Conservation (phyloP, 2,329 filamentous ascomycete species). For the Epichloe bromicola region DNA sequence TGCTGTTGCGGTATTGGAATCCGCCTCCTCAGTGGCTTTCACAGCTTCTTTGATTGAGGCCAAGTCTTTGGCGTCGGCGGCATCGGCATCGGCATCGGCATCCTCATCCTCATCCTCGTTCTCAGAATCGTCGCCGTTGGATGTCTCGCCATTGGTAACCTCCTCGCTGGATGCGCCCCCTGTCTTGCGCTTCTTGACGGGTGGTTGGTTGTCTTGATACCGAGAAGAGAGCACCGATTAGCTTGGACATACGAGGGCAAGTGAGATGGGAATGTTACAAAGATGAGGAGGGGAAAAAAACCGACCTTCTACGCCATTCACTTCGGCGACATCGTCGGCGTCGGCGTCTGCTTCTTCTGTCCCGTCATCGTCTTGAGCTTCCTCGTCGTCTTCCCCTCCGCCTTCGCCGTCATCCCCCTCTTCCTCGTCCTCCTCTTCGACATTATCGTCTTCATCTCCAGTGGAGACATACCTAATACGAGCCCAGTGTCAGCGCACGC, state of each 20-base stretch:
- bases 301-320: slow-evolving; percentile 25
- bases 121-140: slow-evolving; percentile 16
- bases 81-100: slow-evolving; percentile 14
- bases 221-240: neutral
- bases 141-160: slow-evolving; percentile 22
- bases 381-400: slow-evolving; percentile 14
- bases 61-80: slow-evolving; percentile 10
- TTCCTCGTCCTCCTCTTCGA: slow-evolving; percentile 27
- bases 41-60: slow-evolving; percentile 15
- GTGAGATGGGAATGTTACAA: neutral
- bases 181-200: slow-evolving; percentile 40
- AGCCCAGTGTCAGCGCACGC: neutral
- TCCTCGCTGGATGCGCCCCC: slow-evolving; percentile 18
- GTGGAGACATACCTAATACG: slow-evolving; percentile 21
- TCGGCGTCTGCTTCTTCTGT: slow-evolving; percentile 8
- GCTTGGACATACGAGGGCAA: neutral
- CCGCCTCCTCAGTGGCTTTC: slow-evolving; percentile 13
- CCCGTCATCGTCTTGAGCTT: slow-evolving; percentile 9
- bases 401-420: slow-evolving; percentile 21
- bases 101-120: slow-evolving; percentile 20
- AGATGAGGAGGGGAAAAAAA: neutral
- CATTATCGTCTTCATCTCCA: slow-evolving; percentile 28
- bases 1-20: slow-evolving; percentile 17
- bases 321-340: slow-evolving; percentile 7
- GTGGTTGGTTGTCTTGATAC: slow-evolving; percentile 25